Evolutionary conservation across 495 filamentous ascomycete species (phyloP), one percentile per base, ranked within the genome.

Genomic region (Penicillium coffeae): DNA sequence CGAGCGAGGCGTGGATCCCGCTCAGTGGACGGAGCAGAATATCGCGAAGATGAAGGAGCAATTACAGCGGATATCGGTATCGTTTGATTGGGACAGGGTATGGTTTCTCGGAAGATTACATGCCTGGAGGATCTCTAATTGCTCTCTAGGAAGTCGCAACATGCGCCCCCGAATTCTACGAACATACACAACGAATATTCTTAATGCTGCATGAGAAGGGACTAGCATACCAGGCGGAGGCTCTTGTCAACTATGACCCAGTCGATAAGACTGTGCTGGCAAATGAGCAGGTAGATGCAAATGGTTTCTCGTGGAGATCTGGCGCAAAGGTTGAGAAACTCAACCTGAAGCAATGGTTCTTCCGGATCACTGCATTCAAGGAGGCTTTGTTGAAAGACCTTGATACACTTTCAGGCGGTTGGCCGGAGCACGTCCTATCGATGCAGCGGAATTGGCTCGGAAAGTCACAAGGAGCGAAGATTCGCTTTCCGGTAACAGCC

Each of bases 361-460:
- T 95, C 42, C 81, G 81, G 21, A 94, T 94, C 51, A 90, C 88
- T 1, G 76, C 76, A 16, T 94, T 88, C 60, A 80, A 85, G 42
- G 82, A 91, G 42, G 68, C 77, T n/a, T 72, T 95, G 1, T 66
- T 94, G 25, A 70, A 83, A 19, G 89, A 88, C 48, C 73, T 95
- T 1, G 81, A 89, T 18, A 64, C 73, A 1, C 70, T 95, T 7
- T 68, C 76, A 8, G 78, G 75, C 3, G 69, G 69, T 8, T 95
- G 90, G 90, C 90, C 89, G 0, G 86, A 93, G 38, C 75, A 85
- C 44, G 90, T 95, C 6, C 53, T 88, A 46, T 69, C 85, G 2
- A 89, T 92, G 87, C 90, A 95, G 62, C 80, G 77, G 56, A 90
- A 95, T 62, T 95, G 90, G 90, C 76, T 95, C 18, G 90, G 90